Evolutionary conservation across 2,329 filamentous ascomycete species (phyloP), one percentile per base, ranked within the genome.

Genomic region (Chaetothyriales sp.): DNA sequence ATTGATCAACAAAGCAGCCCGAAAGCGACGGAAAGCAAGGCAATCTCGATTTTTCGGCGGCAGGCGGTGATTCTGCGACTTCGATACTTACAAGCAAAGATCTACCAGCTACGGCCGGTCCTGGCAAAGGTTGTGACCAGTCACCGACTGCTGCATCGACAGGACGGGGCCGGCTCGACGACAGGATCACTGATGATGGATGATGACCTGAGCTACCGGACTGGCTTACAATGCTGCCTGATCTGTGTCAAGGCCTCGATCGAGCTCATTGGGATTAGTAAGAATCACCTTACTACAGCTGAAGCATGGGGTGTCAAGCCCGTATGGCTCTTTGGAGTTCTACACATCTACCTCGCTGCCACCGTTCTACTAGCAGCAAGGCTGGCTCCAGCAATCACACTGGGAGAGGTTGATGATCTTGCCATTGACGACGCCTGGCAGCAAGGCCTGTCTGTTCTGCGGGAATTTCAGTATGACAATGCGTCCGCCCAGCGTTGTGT

Each of bases 361-460:
- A 65, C 64, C 1, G 63, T 66, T 3, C 50, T 66, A 1, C 61
- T 65, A 7, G 64, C 64, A 4, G 60, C 60, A 2, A 61, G 61
- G 9, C 49, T 65, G 1, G 48, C 47, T 15, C 52, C 52, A n/a
- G 45, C 46, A 12, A 47, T 48, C 46, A 48, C 46, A 18, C 46
- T 51, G 20, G 50, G 46, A 10, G 50, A 46, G n/a, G 44, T 51
- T 9, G 32, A 39, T 7, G 45, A 48, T 22, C 1, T 43, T n/a
- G 19, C 48, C 20, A 36, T 51, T 15, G 26, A 51, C 2, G 18
- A 19, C 1, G 48, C 50, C 32, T 51, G 50, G 50, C 39, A 48
- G 10, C 46, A 22, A 28, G 50, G 46, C 10, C 43, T 51, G 42
- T 43, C 43, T n/a, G 45, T 51, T 18, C 46, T 51, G 6, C 32